A percentile compares a stretch with the other conserved stretches of the same genome.
Conservation (phyloP, 2,329 filamentous ascomycete species). For the Fusarium miscanthi region DNA sequence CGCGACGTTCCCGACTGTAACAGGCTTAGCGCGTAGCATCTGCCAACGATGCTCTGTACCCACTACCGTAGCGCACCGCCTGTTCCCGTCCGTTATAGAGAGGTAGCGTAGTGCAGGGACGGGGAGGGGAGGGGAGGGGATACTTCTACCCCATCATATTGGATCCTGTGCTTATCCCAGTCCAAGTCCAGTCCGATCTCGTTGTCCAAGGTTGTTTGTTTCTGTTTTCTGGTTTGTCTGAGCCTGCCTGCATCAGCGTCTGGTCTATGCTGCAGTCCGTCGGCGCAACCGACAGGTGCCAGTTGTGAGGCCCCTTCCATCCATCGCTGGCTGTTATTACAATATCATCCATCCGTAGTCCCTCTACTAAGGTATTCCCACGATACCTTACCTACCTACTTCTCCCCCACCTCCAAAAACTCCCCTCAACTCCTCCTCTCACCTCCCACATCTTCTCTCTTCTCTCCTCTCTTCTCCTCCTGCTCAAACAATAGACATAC, state of each 20-base stretch:
- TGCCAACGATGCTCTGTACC: conserved; percentile 27
- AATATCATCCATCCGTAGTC: conserved; percentile 28
- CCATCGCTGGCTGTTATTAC: conserved; percentile 26
- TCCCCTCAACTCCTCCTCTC: conserved; percentile 21
- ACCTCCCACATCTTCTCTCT: conserved; percentile 27
- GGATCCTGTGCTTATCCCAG: conserved; percentile 40
- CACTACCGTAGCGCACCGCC: conserved; percentile 34
- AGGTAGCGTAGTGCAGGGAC: neutral
- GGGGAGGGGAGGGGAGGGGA: conserved; percentile 11
- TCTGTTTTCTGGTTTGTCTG: conserved; percentile 20
- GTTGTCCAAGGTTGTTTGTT: conserved; percentile 26
- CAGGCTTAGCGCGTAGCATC: conserved; percentile 16
- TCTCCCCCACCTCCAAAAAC: conserved; percentile 31
- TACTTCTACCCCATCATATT: conserved; percentile 41
- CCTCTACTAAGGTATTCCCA: conserved; percentile 5
- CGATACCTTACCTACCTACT: conserved; percentile 17
- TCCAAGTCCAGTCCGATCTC: conserved; percentile 34
- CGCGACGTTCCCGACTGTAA: conserved; percentile 16
- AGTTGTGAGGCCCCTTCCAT: conserved; percentile 37
- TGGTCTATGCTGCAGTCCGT: conserved; percentile 29
- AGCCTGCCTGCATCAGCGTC: conserved; percentile 8
- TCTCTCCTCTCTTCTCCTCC: conserved; percentile 23
- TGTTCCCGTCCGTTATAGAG: conserved; percentile 31
- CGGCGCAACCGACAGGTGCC: conserved; percentile 36
- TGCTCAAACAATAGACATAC: conserved; percentile 16